phyloP scores from a whole-genome alignment of 768 basidiomycete species.

The Psilocybe cubensis region DNA sequence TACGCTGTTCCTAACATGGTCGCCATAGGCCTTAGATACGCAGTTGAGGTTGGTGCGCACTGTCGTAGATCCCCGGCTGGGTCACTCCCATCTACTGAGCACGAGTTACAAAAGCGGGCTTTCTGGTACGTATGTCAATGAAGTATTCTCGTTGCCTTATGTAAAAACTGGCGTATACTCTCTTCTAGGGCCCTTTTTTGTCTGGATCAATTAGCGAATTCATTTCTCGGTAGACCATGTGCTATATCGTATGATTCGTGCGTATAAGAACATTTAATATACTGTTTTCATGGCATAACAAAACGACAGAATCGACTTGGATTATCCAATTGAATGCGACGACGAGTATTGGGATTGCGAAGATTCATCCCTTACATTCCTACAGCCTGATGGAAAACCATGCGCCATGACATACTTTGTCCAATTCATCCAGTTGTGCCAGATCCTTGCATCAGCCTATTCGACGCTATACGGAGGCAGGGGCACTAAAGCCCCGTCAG shows the following conservation, averaged over 20 bases:
- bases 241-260: constrained; percentile 83
- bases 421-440: constrained; percentile 57
- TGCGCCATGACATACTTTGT: constrained; percentile 61
- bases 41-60: constrained; percentile 82
- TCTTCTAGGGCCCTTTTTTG: constrained; percentile 51
- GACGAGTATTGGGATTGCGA: constrained; percentile 77
- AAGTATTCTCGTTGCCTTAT: too few relatives aligned
- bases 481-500: constrained; percentile 65
- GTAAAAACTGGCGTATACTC: too few relatives aligned
- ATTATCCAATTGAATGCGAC: constrained; percentile 64
- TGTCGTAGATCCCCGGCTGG: constrained; percentile 35
- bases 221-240: constrained; percentile 70
- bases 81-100: constrained; percentile 48
- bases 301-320: constrained; percentile 66
- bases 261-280: constrained; percentile 18
- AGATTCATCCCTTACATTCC: constrained; percentile 61
- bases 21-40: constrained; percentile 72
- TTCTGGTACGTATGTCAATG: constrained; percentile 50
- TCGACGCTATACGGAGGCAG: constrained; percentile 86
- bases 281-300: not conserved
- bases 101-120: constrained; percentile 76
- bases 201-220: constrained; percentile 54
- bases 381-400: constrained; percentile 68
- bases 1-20: constrained; percentile 71
- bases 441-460: constrained; percentile 66